Evolutionary conservation across 2,329 filamentous ascomycete genomes (phyloP).

Genomic region (Zalaria obscura): DNA sequence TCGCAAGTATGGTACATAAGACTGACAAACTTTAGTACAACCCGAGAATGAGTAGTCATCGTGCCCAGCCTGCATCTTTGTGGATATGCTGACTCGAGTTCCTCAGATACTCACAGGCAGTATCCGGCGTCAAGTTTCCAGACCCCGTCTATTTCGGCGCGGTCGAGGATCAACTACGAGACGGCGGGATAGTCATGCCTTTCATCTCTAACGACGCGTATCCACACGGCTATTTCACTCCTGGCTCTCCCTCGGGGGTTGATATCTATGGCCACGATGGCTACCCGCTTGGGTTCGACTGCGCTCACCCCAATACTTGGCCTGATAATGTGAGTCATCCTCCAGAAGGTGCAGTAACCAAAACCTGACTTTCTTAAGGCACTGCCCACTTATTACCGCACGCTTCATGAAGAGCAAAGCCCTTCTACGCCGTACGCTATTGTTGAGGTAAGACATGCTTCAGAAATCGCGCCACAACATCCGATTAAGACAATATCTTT

Average conservation of each 20-base stretch:
- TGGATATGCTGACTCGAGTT: too few species aligned
- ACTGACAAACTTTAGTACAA: constrained; percentile 27
- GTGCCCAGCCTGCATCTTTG: too few species aligned
- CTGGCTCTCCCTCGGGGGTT: constrained; percentile 38
- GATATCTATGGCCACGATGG: constrained; percentile 54
- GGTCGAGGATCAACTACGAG: constrained; percentile 52
- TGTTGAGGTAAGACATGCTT: constrained; percentile 12
- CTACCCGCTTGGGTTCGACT: constrained; percentile 42
- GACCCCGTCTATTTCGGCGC: constrained; percentile 56
- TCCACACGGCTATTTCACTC: constrained; percentile 47
- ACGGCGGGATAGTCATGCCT: constrained; percentile 59
- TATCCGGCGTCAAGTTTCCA: constrained; percentile 40
- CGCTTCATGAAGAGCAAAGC: constrained; percentile 43
- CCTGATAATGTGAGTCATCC: constrained; percentile 24
- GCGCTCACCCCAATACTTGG: constrained; percentile 48
- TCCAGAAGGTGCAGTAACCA: too few species aligned
- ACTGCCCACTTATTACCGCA: constrained; percentile 43
- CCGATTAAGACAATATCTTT: too few species aligned
- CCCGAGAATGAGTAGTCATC: constrained; percentile 54
- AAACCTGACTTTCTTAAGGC: too few species aligned
- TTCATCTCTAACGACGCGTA: constrained; percentile 61
- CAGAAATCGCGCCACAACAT: too few species aligned
- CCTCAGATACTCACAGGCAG: constrained; percentile 39
- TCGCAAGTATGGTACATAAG: too few species aligned
- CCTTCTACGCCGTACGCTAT: constrained; percentile 53